These are phyloP conservation scores for Tolypocladium album DNA, from an alignment of 2,329 filamentous ascomycete species.

Conservation along the genomic window DNA sequence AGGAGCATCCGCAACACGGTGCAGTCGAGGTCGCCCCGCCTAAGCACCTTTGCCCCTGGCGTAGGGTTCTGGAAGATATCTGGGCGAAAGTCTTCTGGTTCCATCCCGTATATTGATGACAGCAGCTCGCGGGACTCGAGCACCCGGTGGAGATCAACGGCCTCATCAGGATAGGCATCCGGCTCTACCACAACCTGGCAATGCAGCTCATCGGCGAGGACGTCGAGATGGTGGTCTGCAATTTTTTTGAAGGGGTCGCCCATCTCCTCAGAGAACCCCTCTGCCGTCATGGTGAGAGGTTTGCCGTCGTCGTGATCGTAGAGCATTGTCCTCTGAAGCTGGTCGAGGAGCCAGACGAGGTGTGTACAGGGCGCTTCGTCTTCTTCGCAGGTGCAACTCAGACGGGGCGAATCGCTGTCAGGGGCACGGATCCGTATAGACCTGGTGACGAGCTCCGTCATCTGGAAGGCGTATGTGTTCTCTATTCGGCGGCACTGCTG, in stretches of 20 bases:
- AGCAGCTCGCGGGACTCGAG: conserved; percentile 41
- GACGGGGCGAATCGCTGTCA: conserved; percentile 24
- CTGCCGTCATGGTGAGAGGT: conserved; percentile 29
- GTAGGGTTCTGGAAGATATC: conserved; percentile 29
- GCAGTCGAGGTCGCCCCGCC: conserved; percentile 34
- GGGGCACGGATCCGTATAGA: conserved; percentile 37
- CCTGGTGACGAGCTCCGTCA: conserved; percentile 42
- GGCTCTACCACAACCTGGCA: conserved; percentile 30
- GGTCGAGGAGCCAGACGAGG: conserved; percentile 44
- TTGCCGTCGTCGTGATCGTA: conserved; percentile 24
- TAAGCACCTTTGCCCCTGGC: conserved; percentile 23
- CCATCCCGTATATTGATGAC: conserved; percentile 28
- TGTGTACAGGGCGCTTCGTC: conserved; percentile 35
- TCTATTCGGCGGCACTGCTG: conserved; percentile 37
- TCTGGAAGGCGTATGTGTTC: conserved; percentile 42
- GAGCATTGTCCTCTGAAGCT: conserved; percentile 35
- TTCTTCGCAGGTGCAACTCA: conserved; percentile 35
- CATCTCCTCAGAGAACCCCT: conserved; percentile 34
- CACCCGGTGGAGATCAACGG: conserved; percentile 26
- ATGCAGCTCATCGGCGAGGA: conserved; percentile 41
- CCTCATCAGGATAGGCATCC: conserved; percentile 16
- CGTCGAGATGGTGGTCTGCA: conserved; percentile 37
- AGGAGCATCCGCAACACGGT: conserved; percentile 44
- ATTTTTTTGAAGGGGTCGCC: conserved; percentile 38
- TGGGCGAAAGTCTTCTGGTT: conserved; percentile 31